These are phyloP conservation scores for Silene noctiflora DNA, from an alignment of 179 eudicot genomes.

Conservation along the genomic window DNA sequence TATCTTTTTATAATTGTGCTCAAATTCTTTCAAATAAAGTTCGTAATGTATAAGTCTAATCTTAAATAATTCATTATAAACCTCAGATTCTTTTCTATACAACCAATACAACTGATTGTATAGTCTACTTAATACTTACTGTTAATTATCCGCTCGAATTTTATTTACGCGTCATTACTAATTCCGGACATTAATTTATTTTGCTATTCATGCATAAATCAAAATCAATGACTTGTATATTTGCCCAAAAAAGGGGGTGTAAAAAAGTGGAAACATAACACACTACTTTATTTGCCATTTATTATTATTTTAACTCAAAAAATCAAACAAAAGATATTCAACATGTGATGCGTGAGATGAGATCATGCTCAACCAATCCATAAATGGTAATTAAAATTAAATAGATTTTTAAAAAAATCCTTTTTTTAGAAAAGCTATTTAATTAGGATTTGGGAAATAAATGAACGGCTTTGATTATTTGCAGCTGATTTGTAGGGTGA, in stretches of 20 bases:
- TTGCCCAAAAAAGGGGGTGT: neutral
- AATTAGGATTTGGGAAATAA: neutral
- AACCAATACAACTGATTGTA: no score
- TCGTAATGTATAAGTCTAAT: no score
- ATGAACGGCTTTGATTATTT: conserved; percentile 7
- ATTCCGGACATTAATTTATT: neutral
- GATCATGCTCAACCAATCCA: conserved; percentile 11
- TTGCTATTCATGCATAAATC: neutral
- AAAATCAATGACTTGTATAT: neutral
- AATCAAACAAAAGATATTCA: neutral
- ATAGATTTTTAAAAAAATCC: neutral
- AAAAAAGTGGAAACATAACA: conserved; percentile 11
- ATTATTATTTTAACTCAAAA: neutral
- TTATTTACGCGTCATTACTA: neutral
- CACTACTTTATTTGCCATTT: neutral
- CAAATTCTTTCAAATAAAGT: no score
- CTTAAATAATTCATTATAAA: no score
- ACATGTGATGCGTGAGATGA: conserved; percentile 7
- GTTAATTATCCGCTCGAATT: neutral
- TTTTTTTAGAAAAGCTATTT: conserved; percentile 9
- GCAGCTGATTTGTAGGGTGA: conserved; percentile 6
- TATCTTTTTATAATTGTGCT: no score
- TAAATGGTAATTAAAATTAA: conserved; percentile 14
- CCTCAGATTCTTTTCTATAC: no score
- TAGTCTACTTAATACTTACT: no score